phyloP scores from a whole-genome alignment of 1,284 basidiomycete species.

The Microbotryum lychnidis-dioicae region DNA sequence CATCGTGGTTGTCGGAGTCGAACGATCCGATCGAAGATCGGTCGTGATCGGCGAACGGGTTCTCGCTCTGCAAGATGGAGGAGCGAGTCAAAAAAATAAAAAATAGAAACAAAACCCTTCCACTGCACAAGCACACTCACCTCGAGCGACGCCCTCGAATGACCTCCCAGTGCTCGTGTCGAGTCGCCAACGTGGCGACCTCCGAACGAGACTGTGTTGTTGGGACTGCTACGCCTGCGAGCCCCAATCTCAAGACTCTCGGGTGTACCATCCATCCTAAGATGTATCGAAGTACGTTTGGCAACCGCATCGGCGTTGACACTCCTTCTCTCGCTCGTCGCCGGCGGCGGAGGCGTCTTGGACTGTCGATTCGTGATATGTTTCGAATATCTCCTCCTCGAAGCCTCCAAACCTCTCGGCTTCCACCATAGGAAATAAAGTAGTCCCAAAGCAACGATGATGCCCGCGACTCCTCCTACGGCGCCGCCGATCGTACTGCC shows the following conservation, averaged over 20 bases:
- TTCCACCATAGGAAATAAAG: conserved; percentile 36
- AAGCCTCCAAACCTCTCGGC: conserved; percentile 23
- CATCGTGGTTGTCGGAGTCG: conserved; percentile 10
- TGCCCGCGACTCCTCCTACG: conserved; percentile 32
- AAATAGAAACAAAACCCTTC: too few species aligned
- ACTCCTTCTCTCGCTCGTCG: background rate
- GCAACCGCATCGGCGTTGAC: conserved; percentile 1
- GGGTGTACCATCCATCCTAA: conserved; percentile 8
- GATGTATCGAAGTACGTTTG: conserved; percentile 20
- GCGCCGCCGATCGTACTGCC: conserved; percentile 32
- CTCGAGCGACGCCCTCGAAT: conserved; percentile 14
- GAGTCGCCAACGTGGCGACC: too few species aligned
- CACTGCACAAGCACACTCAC: background rate
- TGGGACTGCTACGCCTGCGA: background rate
- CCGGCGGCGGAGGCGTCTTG: background rate
- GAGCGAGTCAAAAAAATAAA: background rate
- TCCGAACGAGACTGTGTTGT: too few species aligned
- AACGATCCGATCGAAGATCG: conserved; percentile 27
- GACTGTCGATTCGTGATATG: conserved; percentile 20
- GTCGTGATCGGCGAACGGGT: conserved; percentile 30
- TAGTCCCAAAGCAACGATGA: conserved; percentile 21
- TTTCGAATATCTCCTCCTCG: conserved; percentile 22
- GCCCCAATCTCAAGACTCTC: background rate
- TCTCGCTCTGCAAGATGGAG: conserved; percentile 16
- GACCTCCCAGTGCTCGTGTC: too few species aligned